Conservation (phyloP, 2,329 filamentous ascomycete genomes). For the Colletotrichum chrysophilum region DNA sequence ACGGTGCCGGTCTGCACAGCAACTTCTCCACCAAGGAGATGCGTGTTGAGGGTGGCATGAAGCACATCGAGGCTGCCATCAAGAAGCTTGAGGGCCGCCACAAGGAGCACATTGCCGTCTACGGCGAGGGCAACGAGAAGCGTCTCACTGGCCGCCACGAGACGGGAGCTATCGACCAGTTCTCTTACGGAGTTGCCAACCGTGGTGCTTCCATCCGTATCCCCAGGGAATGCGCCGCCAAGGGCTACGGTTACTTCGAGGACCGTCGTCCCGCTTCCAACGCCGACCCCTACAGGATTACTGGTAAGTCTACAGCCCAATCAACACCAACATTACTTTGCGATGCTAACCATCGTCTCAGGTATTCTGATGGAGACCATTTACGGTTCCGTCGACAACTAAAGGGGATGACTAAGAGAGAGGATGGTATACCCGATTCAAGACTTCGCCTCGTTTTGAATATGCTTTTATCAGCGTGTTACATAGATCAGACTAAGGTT, state of each 20-base stretch:
- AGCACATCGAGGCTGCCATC: constrained; percentile 86
- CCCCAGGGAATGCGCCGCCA: constrained; percentile 80
- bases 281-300: constrained; percentile 25
- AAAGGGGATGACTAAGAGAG: constrained; percentile 3
- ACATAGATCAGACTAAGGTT: constrained; percentile 20
- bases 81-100: constrained; percentile 83
- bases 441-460: constrained; percentile 11
- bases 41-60: constrained; percentile 88
- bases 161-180: constrained; percentile 92
- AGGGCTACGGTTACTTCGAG: constrained; percentile 96
- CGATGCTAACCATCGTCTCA: background rate
- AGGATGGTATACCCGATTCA: constrained; percentile 21
- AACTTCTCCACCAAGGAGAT: constrained; percentile 93
- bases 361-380: constrained; percentile 24
- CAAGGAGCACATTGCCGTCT: constrained; percentile 87
- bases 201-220: constrained; percentile 94
- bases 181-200: constrained; percentile 94
- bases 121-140: constrained; percentile 93
- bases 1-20: constrained; percentile 91
- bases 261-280: constrained; percentile 81
- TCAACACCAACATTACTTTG: background rate
- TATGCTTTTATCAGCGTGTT: constrained; percentile 24
- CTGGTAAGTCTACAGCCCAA: background rate
- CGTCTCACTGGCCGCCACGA: constrained; percentile 94
- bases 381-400: constrained; percentile 19